Percentiles rank a stretch among this genome's conserved stretches.
Evolutionary conservation across 345 rosid species (phyloP).

Genomic region (Fremontodendron californicum): DNA sequence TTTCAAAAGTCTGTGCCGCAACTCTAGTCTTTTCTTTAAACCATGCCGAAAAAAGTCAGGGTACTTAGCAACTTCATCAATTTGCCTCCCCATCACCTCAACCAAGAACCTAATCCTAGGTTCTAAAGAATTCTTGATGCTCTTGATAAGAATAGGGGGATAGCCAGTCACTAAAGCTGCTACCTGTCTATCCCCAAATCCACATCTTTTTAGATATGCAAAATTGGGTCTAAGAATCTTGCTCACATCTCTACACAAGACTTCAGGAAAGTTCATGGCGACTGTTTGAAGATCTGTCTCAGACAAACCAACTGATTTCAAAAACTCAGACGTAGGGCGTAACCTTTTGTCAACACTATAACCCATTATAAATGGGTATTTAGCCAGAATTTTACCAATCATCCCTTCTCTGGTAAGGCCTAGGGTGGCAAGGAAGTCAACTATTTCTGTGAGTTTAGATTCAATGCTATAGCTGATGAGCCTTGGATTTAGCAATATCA

Average conservation of each 20-base stretch:
- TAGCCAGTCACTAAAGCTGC: conserved; percentile 55
- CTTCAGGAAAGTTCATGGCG: conserved; percentile 57
- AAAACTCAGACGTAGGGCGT: conserved; percentile 54
- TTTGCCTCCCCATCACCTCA: conserved; percentile 60
- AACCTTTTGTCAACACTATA: conserved; percentile 24
- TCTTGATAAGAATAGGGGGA: conserved; percentile 67
- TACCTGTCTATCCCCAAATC: conserved; percentile 52
- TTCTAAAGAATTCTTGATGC: conserved; percentile 56
- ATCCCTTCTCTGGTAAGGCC: conserved; percentile 57
- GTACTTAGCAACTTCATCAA: conserved; percentile 56
- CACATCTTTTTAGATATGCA: conserved; percentile 40
- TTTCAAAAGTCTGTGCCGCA: conserved; percentile 52
- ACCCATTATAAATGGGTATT: conserved; percentile 69
- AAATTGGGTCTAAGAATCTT: conserved; percentile 58
- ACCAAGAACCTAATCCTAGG: conserved; percentile 70
- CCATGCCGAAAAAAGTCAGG: conserved; percentile 71
- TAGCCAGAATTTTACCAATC: conserved; percentile 62
- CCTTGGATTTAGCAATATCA: conserved; percentile 65
- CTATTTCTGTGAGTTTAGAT: conserved; percentile 49
- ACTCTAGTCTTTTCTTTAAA: conserved; percentile 61
- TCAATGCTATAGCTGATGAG: conserved; percentile 77
- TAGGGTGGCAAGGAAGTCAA: conserved; percentile 53
- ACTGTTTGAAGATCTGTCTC: conserved; percentile 45
- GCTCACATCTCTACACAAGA: conserved; percentile 61
- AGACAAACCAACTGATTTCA: conserved; percentile 51